Conservation (phyloP, 75 land plant species). For the Adiantum capillusveneris region DNA sequence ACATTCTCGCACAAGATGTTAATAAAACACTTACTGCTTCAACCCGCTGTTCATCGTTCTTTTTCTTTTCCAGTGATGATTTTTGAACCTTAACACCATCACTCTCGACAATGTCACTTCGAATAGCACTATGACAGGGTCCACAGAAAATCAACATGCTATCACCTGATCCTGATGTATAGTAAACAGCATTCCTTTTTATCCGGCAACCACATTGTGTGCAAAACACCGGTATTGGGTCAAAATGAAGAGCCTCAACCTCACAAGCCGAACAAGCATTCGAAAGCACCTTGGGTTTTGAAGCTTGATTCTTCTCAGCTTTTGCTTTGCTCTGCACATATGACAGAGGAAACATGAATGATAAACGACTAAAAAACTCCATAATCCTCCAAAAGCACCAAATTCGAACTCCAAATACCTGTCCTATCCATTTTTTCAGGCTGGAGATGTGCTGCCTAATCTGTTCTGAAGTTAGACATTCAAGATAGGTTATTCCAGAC, state of each 20-base stretch:
- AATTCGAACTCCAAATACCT: constrained; percentile 34
- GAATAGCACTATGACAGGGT: constrained; percentile 83
- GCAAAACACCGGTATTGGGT: constrained; percentile 95
- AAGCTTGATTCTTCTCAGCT: constrained; percentile 91
- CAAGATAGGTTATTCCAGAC: constrained; percentile 82
- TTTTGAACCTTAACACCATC: constrained; percentile 63
- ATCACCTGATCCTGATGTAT: constrained; percentile 67
- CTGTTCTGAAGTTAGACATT: constrained; percentile 91
- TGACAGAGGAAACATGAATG: constrained; percentile 1
- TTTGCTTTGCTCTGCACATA: constrained; percentile 81
- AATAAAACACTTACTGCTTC: constrained; percentile 30
- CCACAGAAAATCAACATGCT: constrained; percentile 76
- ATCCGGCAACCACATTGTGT: constrained; percentile 88
- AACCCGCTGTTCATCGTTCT: constrained; percentile 91
- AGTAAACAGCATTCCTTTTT: constrained; percentile 83
- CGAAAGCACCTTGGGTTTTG: constrained; percentile 81
- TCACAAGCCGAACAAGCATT: constrained; percentile 91
- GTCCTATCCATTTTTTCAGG: constrained; percentile 90
- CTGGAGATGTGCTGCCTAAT: constrained; percentile 78
- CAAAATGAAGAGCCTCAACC: constrained; percentile 87
- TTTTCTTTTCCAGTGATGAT: constrained; percentile 70
- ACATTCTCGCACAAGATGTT: no score
- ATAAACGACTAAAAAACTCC: no score
- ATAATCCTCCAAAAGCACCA: not conserved
- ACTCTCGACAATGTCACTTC: constrained; percentile 58